Evolutionary conservation across 2,329 filamentous ascomycete genomes (phyloP).

Genomic region (Fusarium robinianum): DNA sequence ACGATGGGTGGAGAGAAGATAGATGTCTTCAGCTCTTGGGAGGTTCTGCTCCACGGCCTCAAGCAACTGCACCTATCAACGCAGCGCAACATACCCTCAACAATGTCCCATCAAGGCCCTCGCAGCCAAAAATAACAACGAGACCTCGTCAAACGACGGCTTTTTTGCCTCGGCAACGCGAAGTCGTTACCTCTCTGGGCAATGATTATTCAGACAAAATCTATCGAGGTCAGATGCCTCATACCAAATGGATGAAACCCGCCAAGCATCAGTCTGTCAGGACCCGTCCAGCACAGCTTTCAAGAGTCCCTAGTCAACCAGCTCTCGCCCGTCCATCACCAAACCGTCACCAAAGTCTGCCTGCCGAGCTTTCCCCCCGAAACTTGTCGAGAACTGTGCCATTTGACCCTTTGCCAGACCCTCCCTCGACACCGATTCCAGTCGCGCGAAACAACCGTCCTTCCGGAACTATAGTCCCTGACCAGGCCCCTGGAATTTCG

Average conservation of each 20-base stretch:
- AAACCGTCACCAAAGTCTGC: conserved; percentile 25
- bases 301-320: conserved; percentile 7
- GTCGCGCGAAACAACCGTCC: too few species aligned
- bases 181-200: neutral
- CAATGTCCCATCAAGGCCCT: neutral
- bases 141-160: too few species aligned
- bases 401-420: conserved; percentile 9
- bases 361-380: conserved; percentile 10
- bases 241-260: neutral
- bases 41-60: conserved; percentile 15
- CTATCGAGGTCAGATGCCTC: neutral
- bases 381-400: neutral
- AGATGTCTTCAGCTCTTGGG: conserved; percentile 27
- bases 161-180: neutral
- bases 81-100: neutral
- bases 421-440: conserved; percentile 5
- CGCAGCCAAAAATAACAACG: too few species aligned
- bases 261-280: neutral
- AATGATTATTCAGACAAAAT: neutral
- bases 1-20: conserved; percentile 28
- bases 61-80: neutral
- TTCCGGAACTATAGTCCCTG: too few species aligned
- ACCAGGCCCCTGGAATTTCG: neutral
- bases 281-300: conserved; percentile 8
- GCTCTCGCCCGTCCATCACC: conserved; percentile 5